These are phyloP conservation scores for Mychonastes homosphaera DNA, from an alignment of 139 green algal species.

Conservation along the genomic window DNA sequence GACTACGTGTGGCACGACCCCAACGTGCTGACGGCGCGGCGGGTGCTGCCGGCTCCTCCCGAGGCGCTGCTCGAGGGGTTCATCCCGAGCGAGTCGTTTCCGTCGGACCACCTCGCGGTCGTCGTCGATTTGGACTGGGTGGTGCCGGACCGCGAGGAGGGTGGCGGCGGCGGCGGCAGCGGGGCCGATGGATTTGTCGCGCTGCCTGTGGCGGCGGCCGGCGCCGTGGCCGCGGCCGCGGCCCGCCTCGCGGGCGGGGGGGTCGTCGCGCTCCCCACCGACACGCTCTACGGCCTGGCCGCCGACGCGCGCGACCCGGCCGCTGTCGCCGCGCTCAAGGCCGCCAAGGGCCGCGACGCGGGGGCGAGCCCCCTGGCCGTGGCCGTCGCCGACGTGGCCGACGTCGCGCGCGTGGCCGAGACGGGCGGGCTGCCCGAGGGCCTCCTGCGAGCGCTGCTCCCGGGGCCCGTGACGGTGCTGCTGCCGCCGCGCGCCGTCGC, in stretches of 20 bases:
- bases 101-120: slow-evolving; percentile 78
- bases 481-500: slow-evolving; percentile 28
- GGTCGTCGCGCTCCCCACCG: slow-evolving; percentile 43
- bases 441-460: slow-evolving; percentile 53
- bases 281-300: slow-evolving; percentile 53
- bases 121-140: slow-evolving; percentile 16
- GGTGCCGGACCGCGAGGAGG: neutral
- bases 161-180: slow-evolving; percentile 4
- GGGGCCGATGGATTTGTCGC: neutral
- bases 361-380: slow-evolving; percentile 44
- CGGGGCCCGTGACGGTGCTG: slow-evolving; percentile 60
- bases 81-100: slow-evolving; percentile 59
- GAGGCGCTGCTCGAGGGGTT: slow-evolving; percentile 28
- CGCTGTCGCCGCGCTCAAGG: slow-evolving; percentile 40
- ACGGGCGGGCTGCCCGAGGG: slow-evolving; percentile 27
- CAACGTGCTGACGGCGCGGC: neutral
- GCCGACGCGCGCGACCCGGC: slow-evolving; percentile 14
- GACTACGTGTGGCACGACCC: slow-evolving; percentile 66
- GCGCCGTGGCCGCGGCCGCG: slow-evolving; percentile 1
- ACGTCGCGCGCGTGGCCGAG: slow-evolving; percentile 31
- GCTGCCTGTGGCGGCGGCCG: slow-evolving; percentile 4
- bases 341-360: slow-evolving; percentile 36
- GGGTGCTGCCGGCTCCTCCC: neutral
- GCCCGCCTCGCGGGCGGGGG: neutral
- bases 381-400: slow-evolving; percentile 41